Evolutionary conservation across 2,329 filamentous ascomycete genomes (phyloP).

Genomic region (Exophiala viscosa): DNA sequence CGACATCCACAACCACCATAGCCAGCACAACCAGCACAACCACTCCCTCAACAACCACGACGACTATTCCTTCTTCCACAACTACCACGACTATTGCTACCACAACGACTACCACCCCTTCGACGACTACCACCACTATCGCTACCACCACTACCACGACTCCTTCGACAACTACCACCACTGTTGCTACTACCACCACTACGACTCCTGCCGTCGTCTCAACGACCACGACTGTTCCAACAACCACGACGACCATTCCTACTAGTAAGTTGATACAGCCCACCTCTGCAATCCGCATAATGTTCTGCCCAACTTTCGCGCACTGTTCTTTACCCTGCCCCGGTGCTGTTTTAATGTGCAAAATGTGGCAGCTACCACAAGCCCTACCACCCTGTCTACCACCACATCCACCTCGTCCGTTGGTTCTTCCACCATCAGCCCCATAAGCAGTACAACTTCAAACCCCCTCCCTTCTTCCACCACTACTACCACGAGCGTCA

Average conservation of each 20-base stretch:
- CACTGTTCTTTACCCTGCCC: not conserved
- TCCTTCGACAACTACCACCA: constrained; percentile 3
- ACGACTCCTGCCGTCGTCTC: not conserved
- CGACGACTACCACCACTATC: constrained; percentile 2
- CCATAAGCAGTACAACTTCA: constrained; percentile 9
- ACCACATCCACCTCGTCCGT: constrained; percentile 4
- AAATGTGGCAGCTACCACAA: constrained; percentile 20
- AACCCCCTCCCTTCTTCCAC: constrained; percentile 1
- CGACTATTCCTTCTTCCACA: not conserved
- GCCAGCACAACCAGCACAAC: not conserved
- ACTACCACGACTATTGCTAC: not conserved
- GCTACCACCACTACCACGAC: constrained; percentile 1
- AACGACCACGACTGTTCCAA: not conserved
- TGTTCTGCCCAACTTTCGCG: not conserved
- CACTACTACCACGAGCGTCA: constrained; percentile 2
- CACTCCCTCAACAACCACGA: not conserved
- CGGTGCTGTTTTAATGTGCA: constrained; percentile 13
- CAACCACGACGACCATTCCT: constrained; percentile 3
- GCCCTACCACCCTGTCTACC: constrained; percentile 6
- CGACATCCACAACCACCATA: not conserved
- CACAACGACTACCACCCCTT: not conserved
- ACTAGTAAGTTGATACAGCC: constrained; percentile 15
- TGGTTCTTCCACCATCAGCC: constrained; percentile 6
- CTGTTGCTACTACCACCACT: not conserved
- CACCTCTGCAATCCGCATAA: constrained; percentile 2